Conservation (phyloP, 2,329 filamentous ascomycete genomes). For the Ophiosphaerella korrae region DNA sequence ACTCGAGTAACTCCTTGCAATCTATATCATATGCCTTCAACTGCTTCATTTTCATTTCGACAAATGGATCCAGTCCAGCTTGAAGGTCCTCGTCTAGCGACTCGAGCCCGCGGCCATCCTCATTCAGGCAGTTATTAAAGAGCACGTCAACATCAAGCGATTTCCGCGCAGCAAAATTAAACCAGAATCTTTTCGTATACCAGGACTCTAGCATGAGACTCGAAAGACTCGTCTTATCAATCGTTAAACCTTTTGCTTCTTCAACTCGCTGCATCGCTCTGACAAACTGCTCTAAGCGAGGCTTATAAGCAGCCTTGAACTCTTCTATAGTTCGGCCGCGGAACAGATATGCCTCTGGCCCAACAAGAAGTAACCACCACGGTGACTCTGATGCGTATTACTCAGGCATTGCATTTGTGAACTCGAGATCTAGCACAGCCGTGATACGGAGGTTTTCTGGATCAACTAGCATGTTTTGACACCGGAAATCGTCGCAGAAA, state of each 20-base stretch:
- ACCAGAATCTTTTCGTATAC: conserved; percentile 45
- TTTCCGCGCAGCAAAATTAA: conserved; percentile 45
- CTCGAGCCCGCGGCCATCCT: conserved; percentile 8
- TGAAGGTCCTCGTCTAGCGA: conserved; percentile 4
- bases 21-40: conserved; percentile 20
- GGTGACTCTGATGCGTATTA: conserved; percentile 48
- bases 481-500: conserved; percentile 50
- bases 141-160: conserved; percentile 44
- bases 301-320: conserved; percentile 33
- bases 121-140: conserved; percentile 32
- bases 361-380: conserved; percentile 48
- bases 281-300: conserved; percentile 46
- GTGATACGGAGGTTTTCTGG: conserved; percentile 42
- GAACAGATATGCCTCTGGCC: conserved; percentile 17
- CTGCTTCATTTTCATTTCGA: conserved; percentile 15
- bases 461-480: conserved; percentile 49
- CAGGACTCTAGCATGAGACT: conserved; percentile 45
- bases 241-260: conserved; percentile 1
- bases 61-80: conserved; percentile 10
- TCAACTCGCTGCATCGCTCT: conserved; percentile 35
- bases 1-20: too few relatives aligned
- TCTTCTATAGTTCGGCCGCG: conserved; percentile 17
- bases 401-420: conserved; percentile 49
- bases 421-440: conserved; percentile 51
- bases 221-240: conserved; percentile 22